These are phyloP conservation scores for Naganishia albida DNA, from an alignment of 1,284 basidiomycete genomes.

Conservation along the genomic window DNA sequence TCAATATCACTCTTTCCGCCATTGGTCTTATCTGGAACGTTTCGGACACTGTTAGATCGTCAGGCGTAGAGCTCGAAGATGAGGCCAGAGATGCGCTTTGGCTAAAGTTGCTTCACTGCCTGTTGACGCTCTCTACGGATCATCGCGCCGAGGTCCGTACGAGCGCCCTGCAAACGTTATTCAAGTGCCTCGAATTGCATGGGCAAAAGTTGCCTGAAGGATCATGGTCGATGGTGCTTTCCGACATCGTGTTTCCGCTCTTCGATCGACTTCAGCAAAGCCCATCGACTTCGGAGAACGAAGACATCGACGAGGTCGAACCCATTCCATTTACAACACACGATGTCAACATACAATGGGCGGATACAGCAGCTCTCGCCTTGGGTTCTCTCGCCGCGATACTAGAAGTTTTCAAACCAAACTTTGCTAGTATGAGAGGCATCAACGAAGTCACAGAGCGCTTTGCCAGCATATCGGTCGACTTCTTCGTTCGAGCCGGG, in stretches of 20 bases:
- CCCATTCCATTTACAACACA: constrained; percentile 33
- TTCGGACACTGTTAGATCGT: constrained; percentile 78
- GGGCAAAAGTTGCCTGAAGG: constrained; percentile 74
- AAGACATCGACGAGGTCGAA: constrained; percentile 28
- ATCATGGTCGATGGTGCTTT: constrained; percentile 85
- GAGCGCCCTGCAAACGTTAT: constrained; percentile 91
- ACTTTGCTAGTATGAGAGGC: not conserved
- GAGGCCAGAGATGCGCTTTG: constrained; percentile 72
- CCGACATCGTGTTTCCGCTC: constrained; percentile 86
- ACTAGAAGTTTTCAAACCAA: constrained; percentile 1
- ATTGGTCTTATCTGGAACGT: constrained; percentile 89
- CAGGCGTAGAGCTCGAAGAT: constrained; percentile 65
- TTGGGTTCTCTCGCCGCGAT: constrained; percentile 14
- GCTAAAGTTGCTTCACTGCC: constrained; percentile 84
- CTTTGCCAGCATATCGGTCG: constrained; percentile 8
- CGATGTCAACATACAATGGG: constrained; percentile 7
- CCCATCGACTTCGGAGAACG: constrained; percentile 59
- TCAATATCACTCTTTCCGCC: constrained; percentile 91
- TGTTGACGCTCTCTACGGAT: constrained; percentile 80
- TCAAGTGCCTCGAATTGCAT: constrained; percentile 90
- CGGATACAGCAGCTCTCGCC: constrained; percentile 16
- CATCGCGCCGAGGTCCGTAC: constrained; percentile 81
- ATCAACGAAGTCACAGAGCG: not conserved
- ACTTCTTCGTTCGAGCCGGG: constrained; percentile 12
- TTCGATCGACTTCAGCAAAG: constrained; percentile 68